These are phyloP conservation scores for Leersia perrieri DNA, from an alignment of 176 grass and related monocot species.

Conservation along the genomic window DNA sequence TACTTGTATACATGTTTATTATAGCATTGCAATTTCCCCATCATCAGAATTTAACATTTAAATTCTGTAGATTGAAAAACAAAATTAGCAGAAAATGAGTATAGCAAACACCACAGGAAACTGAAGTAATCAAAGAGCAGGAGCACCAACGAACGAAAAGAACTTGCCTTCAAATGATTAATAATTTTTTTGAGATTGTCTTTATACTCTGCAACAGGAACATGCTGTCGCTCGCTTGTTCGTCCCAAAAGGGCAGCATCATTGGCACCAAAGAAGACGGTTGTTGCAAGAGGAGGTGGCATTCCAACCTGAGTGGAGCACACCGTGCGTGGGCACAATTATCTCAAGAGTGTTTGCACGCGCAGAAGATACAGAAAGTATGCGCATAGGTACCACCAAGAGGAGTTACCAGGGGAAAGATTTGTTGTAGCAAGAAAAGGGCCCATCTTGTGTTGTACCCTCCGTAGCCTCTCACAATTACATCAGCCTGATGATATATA, in stretches of 20 bases:
- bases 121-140: neutral
- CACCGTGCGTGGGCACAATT: neutral
- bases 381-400: neutral
- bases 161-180: slow-evolving; percentile 62
- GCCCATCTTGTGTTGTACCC: slow-evolving; percentile 97
- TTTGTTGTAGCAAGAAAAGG: slow-evolving; percentile 69
- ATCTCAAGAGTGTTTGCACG: neutral
- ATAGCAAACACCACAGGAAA: neutral
- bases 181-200: slow-evolving; percentile 70
- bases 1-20: neutral
- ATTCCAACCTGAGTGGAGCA: slow-evolving; percentile 41
- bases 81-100: neutral
- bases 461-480: slow-evolving; percentile 76
- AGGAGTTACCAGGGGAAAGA: slow-evolving; percentile 59
- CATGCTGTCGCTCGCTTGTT: slow-evolving; percentile 59
- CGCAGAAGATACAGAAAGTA: neutral
- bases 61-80: neutral
- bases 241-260: slow-evolving; percentile 69
- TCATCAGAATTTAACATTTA: neutral
- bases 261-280: slow-evolving; percentile 89
- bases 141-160: neutral
- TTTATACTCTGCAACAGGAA: slow-evolving; percentile 69
- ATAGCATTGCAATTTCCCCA: neutral
- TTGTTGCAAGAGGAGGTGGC: slow-evolving; percentile 40
- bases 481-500: slow-evolving; percentile 57